A percentile compares a stretch with the other conserved stretches of the same genome.
Evolutionary conservation across 257 asterid genomes (phyloP).

Genomic region (Salvia miltiorrhiza): DNA sequence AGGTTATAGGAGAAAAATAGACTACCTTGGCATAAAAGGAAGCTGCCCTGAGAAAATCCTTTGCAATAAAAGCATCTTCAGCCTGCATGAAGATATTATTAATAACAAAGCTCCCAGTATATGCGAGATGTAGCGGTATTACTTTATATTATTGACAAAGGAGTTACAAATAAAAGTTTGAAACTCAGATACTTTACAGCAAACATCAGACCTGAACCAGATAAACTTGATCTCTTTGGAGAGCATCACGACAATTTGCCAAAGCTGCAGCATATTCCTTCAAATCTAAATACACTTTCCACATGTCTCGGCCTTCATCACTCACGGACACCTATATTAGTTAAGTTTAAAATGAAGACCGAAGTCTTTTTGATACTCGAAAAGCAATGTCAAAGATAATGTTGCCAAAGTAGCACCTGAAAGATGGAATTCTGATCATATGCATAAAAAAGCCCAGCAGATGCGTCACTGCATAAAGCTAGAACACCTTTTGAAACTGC

Average conservation of each 20-base stretch:
- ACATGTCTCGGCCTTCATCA: conserved; percentile 98
- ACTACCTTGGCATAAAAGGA: conserved; percentile 90
- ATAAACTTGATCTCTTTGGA: conserved; percentile 97
- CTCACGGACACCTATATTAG: conserved; percentile 74
- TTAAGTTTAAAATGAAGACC: conserved; percentile 7
- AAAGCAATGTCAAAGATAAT: conserved; percentile 17
- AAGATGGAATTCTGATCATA: conserved; percentile 89
- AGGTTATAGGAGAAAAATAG: conserved; percentile 11
- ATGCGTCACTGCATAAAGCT: conserved; percentile 96
- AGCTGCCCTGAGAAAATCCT: conserved; percentile 94
- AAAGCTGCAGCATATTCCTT: conserved; percentile 89
- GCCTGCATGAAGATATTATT: conserved; percentile 59
- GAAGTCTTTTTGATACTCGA: conserved; percentile 7
- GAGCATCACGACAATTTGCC: conserved; percentile 85
- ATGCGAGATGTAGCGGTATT: neutral
- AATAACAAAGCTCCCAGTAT: conserved; percentile 24
- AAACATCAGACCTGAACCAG: conserved; percentile 70
- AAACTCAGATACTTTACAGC: conserved; percentile 12
- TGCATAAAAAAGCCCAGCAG: conserved; percentile 97
- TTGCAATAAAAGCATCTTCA: conserved; percentile 79
- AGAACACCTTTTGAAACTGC: conserved; percentile 73
- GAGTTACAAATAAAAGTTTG: conserved; percentile 6
- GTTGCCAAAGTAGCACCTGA: conserved; percentile 54
- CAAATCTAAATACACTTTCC: conserved; percentile 94
- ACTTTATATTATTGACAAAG: neutral